Conservation (phyloP, 768 basidiomycete genomes). For the Mycena kentingensis region DNA sequence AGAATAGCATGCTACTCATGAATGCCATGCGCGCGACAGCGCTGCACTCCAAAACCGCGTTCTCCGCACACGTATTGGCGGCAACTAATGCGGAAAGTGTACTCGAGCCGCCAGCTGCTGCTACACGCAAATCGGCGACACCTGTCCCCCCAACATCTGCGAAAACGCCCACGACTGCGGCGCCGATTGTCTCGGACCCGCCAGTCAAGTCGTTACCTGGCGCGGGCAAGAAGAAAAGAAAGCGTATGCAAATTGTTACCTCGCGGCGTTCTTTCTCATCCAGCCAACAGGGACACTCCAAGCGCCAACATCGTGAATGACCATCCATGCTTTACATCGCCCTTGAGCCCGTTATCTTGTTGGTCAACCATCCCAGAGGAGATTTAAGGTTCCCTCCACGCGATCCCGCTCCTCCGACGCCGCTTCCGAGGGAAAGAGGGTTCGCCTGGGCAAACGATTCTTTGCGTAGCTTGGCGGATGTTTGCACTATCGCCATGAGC, state of each 20-base stretch:
- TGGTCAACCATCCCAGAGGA: constrained; percentile 79
- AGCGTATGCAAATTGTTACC: constrained; percentile 49
- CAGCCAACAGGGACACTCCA: constrained; percentile 37
- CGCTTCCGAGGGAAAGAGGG: constrained; percentile 71
- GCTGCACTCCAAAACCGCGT: constrained; percentile 59
- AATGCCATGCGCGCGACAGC: constrained; percentile 84
- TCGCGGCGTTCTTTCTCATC: not conserved
- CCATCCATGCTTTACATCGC: constrained; percentile 39
- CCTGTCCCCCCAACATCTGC: constrained; percentile 30
- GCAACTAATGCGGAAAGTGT: constrained; percentile 28
- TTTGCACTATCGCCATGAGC: constrained; percentile 53
- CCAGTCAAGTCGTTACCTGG: constrained; percentile 49
- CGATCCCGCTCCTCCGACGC: constrained; percentile 59
- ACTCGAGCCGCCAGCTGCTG: constrained; percentile 18
- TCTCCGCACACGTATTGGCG: constrained; percentile 42
- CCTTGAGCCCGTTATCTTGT: constrained; percentile 67
- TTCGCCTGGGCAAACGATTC: constrained; percentile 83
- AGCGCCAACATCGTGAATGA: constrained; percentile 2
- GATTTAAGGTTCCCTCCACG: constrained; percentile 64
- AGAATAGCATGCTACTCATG: constrained; percentile 68
- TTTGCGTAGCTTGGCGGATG: constrained; percentile 68
- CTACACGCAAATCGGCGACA: constrained; percentile 22
- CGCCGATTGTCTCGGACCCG: constrained; percentile 48
- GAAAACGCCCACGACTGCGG: constrained; percentile 32
- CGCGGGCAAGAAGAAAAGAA: constrained; percentile 72